Evolutionary conservation across 2,329 filamentous ascomycete species (phyloP).

Genomic region (Colletotrichum scovillei): DNA sequence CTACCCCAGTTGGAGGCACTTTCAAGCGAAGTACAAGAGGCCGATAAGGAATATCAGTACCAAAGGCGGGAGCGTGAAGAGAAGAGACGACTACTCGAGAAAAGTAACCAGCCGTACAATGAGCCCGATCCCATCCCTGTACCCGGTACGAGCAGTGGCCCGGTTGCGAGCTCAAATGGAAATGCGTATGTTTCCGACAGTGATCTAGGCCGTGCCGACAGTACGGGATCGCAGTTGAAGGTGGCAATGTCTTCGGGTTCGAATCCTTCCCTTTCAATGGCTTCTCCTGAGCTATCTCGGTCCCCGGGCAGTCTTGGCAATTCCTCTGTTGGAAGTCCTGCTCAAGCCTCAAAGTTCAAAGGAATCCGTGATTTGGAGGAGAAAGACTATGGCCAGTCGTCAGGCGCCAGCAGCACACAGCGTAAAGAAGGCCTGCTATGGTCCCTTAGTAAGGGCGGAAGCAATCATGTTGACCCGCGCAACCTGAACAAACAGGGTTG

Average conservation of each 20-base stretch:
- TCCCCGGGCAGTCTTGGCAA: constrained; percentile 67
- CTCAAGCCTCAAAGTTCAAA: constrained; percentile 76
- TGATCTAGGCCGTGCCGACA: constrained; percentile 79
- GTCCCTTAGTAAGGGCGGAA: constrained; percentile 89
- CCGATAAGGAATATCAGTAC: constrained; percentile 96
- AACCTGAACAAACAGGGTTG: constrained; percentile 97
- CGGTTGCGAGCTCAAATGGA: constrained; percentile 53
- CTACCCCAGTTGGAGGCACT: constrained; percentile 91
- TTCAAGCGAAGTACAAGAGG: constrained; percentile 87
- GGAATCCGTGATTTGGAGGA: constrained; percentile 94
- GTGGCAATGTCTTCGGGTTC: constrained; percentile 59
- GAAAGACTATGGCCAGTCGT: constrained; percentile 69
- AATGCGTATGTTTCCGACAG: constrained; percentile 69
- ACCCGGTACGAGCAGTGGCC: constrained; percentile 46
- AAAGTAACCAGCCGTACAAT: constrained; percentile 79
- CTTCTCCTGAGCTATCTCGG: constrained; percentile 60
- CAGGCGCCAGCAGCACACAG: constrained; percentile 69
- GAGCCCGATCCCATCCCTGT: constrained; percentile 73
- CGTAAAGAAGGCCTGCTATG: constrained; percentile 95
- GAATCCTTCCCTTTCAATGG: constrained; percentile 43
- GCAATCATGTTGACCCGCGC: constrained; percentile 91
- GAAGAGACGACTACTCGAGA: constrained; percentile 89
- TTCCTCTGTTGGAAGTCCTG: constrained; percentile 60
- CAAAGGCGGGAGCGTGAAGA: constrained; percentile 96
- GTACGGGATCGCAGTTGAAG: constrained; percentile 76